Base-by-base conservation (phyloP, 1,284 basidiomycete genomes). In the Ceratobasidium sp. region DNA sequence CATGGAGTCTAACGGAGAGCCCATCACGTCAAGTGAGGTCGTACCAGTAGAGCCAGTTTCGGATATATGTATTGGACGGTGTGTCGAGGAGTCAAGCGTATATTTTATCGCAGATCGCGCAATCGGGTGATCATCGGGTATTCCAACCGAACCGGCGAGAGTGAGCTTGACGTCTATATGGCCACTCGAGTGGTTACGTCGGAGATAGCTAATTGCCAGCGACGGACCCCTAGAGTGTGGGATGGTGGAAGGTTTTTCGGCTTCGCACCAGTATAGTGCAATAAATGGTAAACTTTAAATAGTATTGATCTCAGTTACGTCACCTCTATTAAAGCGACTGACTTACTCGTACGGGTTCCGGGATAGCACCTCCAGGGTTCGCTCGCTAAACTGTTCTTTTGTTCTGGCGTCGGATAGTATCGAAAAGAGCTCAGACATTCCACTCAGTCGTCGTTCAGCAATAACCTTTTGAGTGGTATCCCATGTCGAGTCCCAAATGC, bases 381-480 rank as follows among this genome's bases (percentile, higher is more conserved):
- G 20, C 15, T 65, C 62, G 8, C 22, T 50, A 43, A 53, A 65
- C 22, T 53, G 32, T 20, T 40, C 35, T 20, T 25, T 29, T 27
- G 20, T 65, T 15, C 62, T 34, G 25, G 38, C 40, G 8, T 67
- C 52, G 1, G 64, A 34, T 8, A 67, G 31, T 5, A 15, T 54
- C 3, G 64, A 4, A 20, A 47, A 45, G 1, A 67, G 17, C 2
- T 67, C 64, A 2, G 52, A 45, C 40, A 67, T 67, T 12, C 35
- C 35, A 15, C 35, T 38, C 31, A 71, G 38, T 22, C 72, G 53
- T 2, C 72, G 69, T 17, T 69, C 72, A 12, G 70, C 71, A 15
- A 72, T 71, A 12, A 71, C 69, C 27, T 71, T 70, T 20, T 52
- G 45, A 0, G 70, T 72, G 20, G 65, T 71, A 10, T 72, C 72